Base-by-base conservation (phyloP, 495 filamentous ascomycete species). In the Penicillium roqueforti region DNA sequence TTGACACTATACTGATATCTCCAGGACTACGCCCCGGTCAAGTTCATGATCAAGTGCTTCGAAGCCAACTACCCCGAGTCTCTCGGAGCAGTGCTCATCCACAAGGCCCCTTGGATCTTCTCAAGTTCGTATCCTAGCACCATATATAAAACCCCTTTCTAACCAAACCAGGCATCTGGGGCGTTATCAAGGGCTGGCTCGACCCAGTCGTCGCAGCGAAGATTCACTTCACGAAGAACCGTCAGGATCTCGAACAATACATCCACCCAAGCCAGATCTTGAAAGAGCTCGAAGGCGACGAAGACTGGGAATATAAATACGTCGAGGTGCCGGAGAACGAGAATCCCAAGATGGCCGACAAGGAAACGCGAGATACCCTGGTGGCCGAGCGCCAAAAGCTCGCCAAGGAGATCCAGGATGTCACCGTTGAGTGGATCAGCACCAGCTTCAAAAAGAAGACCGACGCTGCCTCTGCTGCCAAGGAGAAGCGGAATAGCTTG, bases 31-130 rank as follows among this genome's bases (percentile, higher is more conserved):
- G 82, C 89, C 0, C 93, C 93, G 0, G 90, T 98, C 22, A 97
- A 92, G 63, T 97, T 97, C 76, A 95, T 98, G 83, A 97, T 97
- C 75, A 96, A 96, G 74, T 96, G 91, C 71, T 98, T 98, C 67
- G 95, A 97, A 74, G 95, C 93, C 46, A 97, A 98, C 71, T 98
- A 97, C 66, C 93, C 95, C 23, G 95, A 97, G 67, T 88, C 81
- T 47, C 77, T 98, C 0, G 93, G 95, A 42, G 76, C 89, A 6
- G 91, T 97, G 6, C 84, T 97, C n/a, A 89, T 98, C 31, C 91
- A 98, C 75, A 96, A 96, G 69, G 85, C 93, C 0, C 93, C 93
- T 4, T 98, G 92, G 93, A 75, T 97, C 34, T 98, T 98, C 75
- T 89, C 93, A 73, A 85, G 88, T 87, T 59, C n/a, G 74, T 68